Base-by-base conservation (phyloP, 2,329 filamentous ascomycete genomes). In the Calcarisporium arbuscula region DNA sequence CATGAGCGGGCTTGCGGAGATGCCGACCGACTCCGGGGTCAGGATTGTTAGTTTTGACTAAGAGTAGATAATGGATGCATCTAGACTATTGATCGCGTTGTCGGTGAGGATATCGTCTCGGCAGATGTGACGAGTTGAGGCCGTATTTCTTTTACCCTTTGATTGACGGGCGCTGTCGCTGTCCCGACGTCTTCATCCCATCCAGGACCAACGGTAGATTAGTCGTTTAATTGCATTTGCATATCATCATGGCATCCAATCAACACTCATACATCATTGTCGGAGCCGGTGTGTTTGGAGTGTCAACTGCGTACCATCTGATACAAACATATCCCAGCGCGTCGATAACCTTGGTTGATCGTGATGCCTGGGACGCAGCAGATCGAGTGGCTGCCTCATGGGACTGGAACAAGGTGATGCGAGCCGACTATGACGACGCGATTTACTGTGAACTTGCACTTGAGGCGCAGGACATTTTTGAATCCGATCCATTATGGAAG, bases 341-440 rank as follows among this genome's bases (percentile, higher is more conserved):
- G 1, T 58, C 57, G 3, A 61, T 82, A 34, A 76, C 68, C 2
- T 54, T 82, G 3, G 59, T 82, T 18, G 77, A 82, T 56, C 68
- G 74, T 11, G 63, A 71, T 38, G 60, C 66, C 3, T 66, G 59
- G 29, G 68, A 73, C 17, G 68, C 69, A 2, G 58, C 63, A 0
- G 57, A 50, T 34, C 60, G 62, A 4, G 60, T 67, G 17, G 80
- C 78, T 20, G 81, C 81, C 1, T 84, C 81, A 0, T 81, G 76
- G 64, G 81, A 86, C 58, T 78, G 79, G 70, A 85, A 82, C 62
- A 85, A 84, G 56, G 77, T 82, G 19, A 68, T 85, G 12, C 76
- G 80, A 37, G 76, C 79, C 30, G 80, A 85, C 54, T 85, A 85
- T 58, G 66, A 73, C 36, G 75, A 81, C 46, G 58, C 73, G 2